Conservation (phyloP, 352 stramenopile species). For the Phytophthora podocarpi region DNA sequence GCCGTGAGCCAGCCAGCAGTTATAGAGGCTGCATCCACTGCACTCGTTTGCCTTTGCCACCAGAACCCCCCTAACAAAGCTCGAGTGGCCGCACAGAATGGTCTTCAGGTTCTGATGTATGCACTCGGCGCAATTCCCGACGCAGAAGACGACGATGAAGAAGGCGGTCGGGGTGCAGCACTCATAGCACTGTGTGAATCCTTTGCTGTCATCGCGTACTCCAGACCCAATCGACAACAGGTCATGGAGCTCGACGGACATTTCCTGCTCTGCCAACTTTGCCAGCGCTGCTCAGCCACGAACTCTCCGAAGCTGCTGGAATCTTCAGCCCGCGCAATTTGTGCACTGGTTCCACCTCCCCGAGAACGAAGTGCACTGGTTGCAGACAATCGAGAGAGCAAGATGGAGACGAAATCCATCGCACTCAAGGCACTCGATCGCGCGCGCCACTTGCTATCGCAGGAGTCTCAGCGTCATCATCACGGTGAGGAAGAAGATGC, state of each 20-base stretch:
- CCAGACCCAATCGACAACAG: constrained; percentile 49
- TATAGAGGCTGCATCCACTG: constrained; percentile 50
- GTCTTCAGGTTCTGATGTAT: constrained; percentile 74
- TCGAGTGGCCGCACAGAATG: constrained; percentile 65
- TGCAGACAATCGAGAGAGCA: constrained; percentile 57
- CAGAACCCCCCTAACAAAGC: constrained; percentile 71
- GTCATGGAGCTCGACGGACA: constrained; percentile 68
- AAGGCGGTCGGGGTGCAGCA: constrained; percentile 37
- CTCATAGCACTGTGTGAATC: constrained; percentile 58
- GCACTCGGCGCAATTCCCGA: constrained; percentile 41
- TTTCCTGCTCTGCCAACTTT: constrained; percentile 55
- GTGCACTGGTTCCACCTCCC: constrained; percentile 50
- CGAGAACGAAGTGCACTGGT: constrained; percentile 44
- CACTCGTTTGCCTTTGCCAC: constrained; percentile 64
- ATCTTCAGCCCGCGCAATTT: constrained; percentile 54
- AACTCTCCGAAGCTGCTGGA: constrained; percentile 37
- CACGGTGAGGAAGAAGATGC: constrained; percentile 6
- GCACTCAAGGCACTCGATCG: constrained; percentile 55
- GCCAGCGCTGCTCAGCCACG: constrained; percentile 37
- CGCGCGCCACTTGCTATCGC: constrained; percentile 41
- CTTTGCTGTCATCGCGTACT: constrained; percentile 51
- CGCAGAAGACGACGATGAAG: constrained; percentile 28
- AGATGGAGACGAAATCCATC: constrained; percentile 59
- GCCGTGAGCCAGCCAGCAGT: constrained; percentile 40
- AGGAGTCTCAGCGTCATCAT: constrained; percentile 13